Evolutionary conservation across 1,139 yeast genomes (phyloP), one percentile per base, ranked within the genome.

Genomic region (Debaryomyces fabryi): DNA sequence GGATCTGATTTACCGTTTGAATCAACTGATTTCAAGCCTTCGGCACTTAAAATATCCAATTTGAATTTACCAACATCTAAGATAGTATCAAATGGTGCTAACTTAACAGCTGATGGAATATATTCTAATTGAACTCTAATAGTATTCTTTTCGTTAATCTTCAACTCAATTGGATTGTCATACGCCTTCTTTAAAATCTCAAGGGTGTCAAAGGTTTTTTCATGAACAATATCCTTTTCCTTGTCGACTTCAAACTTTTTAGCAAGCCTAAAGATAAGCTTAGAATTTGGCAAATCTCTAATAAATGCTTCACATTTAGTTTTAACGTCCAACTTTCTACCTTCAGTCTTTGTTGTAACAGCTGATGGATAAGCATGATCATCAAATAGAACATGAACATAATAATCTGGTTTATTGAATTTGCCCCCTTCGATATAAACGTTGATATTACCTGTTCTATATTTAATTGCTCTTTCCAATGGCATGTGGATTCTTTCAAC

Each of bases 1-100:
- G 95, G 93, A 70, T 87, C 95, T 4, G 92, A 83, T 57, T 83
- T 84, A 50, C 93, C 93, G 59, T 85, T 85, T 50, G 81, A 69
- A 62, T 87, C 95, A 42, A 81, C 86, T 13, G 90, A 66, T 45
- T 65, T 64, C 52, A 87, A 65, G 49, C 74, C 67, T 24, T 73
- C 73, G 18, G 83, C 93, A 42, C 79, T 74, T 37, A 83, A 59
- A 46, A 87, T 68, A 39, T 82, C 83, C 56, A 87, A 64, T 46
- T 75, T 72, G 46, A 86, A 64, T 13, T 71, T 57, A 57, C 95
- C 95, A 30, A 88, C 86, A 62, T 87, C 92, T 56, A 75, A 64
- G 49, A 86, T 76, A 7, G 87, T 77, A 58, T 86, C 93, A 36
- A 77, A 67, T 18, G 81, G 78, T 34, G 83, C 78, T 53, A 85